Evolutionary conservation across 179 eudicot species (phyloP).

Genomic region (Carnegiea gigantea): DNA sequence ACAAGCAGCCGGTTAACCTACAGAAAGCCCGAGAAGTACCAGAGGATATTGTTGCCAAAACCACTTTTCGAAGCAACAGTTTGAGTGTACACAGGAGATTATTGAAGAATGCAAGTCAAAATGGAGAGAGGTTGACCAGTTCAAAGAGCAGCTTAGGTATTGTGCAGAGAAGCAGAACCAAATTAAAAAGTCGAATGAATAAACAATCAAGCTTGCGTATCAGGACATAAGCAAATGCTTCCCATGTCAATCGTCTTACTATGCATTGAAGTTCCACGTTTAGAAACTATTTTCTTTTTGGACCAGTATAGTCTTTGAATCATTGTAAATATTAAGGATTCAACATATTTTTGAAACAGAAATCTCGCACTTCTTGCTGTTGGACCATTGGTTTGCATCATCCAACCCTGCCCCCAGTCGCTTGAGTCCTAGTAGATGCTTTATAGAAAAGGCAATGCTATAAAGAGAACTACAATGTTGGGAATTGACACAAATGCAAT

Average conservation of each 20-base stretch:
- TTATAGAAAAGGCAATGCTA: no score
- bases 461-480: no score
- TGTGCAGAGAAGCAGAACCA: constrained; percentile 41
- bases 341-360: background rate
- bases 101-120: constrained; percentile 42
- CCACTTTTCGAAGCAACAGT: constrained; percentile 50
- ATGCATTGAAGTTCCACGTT: background rate
- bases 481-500: background rate
- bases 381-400: background rate
- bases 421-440: background rate
- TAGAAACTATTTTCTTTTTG: background rate
- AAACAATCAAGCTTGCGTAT: constrained; percentile 27
- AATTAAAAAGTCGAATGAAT: constrained; percentile 31
- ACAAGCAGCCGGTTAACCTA: constrained; percentile 68
- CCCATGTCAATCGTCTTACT: background rate
- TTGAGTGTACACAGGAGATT: constrained; percentile 42
- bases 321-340: background rate
- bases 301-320: background rate
- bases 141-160: constrained; percentile 36
- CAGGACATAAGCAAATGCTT: constrained; percentile 20
- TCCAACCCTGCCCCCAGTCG: background rate
- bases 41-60: constrained; percentile 54
- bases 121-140: constrained; percentile 35
- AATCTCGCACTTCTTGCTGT: background rate
- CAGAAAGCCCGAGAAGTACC: constrained; percentile 76